Evolutionary conservation across 1,284 basidiomycete genomes (phyloP).

Genomic region (Ceratorhiza oryzae-sativae): DNA sequence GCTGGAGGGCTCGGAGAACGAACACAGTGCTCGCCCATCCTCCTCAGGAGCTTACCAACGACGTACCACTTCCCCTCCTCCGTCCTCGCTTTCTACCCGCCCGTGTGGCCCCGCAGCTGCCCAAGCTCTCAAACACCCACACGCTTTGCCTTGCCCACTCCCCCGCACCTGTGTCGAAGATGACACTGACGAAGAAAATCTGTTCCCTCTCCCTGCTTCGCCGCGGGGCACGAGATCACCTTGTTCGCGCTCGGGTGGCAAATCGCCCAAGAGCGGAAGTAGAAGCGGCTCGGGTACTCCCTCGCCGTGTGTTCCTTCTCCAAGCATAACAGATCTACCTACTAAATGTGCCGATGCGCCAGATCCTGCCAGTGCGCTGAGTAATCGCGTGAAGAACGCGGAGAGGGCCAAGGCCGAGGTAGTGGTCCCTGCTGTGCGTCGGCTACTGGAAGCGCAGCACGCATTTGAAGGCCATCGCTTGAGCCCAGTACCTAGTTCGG

Average conservation of each 20-base stretch:
- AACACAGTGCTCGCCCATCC: background rate
- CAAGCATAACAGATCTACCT: background rate
- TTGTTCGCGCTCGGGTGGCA: constrained; percentile 3
- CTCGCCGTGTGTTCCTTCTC: constrained; percentile 12
- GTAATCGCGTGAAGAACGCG: constrained; percentile 34
- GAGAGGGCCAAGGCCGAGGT: constrained; percentile 31
- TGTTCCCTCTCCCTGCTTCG: constrained; percentile 28
- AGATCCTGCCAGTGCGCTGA: constrained; percentile 28
- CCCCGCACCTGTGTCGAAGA: constrained; percentile 21
- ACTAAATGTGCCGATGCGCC: constrained; percentile 21
- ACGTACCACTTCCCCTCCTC: constrained; percentile 14
- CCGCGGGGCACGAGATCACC: constrained; percentile 25
- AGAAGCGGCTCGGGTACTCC: constrained; percentile 2
- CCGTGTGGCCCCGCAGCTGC: background rate
- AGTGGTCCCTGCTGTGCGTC: constrained; percentile 24
- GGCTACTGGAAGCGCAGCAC: constrained; percentile 25
- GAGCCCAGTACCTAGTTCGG: constrained; percentile 35
- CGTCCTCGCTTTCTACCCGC: constrained; percentile 3
- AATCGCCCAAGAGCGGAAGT: background rate
- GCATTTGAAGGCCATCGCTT: constrained; percentile 29
- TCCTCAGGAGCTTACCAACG: constrained; percentile 13
- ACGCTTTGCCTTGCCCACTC: constrained; percentile 28
- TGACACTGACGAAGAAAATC: constrained; percentile 29
- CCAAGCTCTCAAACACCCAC: constrained; percentile 7
- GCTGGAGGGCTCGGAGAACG: constrained; percentile 8